phyloP scores from a whole-genome alignment of 805 yeast species.

The Suhomyces sp. region DNA sequence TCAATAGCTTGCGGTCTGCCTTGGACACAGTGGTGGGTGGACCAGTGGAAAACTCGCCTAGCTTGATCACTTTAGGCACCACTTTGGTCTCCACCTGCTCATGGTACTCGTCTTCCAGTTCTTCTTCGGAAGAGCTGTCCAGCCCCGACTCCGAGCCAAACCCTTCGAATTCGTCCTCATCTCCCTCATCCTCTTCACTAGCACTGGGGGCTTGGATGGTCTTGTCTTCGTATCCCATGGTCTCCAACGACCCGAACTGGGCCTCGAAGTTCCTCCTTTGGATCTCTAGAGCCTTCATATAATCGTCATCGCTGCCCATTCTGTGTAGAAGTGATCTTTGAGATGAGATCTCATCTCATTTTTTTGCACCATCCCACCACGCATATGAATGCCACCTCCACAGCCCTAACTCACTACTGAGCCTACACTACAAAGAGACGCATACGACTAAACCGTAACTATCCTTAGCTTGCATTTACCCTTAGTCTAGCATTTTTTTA shows the following conservation, averaged over 20 bases:
- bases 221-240: constrained; percentile 50
- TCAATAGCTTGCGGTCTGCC: constrained; percentile 50
- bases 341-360: constrained; percentile 1
- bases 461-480: not conserved
- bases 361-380: not conserved
- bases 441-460: not conserved
- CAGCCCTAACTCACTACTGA: too few relatives aligned
- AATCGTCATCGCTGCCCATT: constrained; percentile 25
- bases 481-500: too few relatives aligned
- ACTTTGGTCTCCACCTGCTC: constrained; percentile 6
- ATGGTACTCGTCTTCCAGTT: constrained; percentile 4
- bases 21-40: constrained; percentile 30
- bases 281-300: constrained; percentile 40
- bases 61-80: constrained; percentile 48
- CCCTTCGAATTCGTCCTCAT: constrained; percentile 11
- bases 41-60: constrained; percentile 33
- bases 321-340: not conserved
- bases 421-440: not conserved
- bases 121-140: not conserved
- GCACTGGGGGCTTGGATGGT: constrained; percentile 12
- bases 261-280: constrained; percentile 61
- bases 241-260: constrained; percentile 59
- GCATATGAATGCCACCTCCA: not conserved
- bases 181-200: constrained; percentile 15
- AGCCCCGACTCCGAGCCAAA: not conserved